Evolutionary conservation across 768 basidiomycete species (phyloP).

Genomic region (Trametes cinnabarina): DNA sequence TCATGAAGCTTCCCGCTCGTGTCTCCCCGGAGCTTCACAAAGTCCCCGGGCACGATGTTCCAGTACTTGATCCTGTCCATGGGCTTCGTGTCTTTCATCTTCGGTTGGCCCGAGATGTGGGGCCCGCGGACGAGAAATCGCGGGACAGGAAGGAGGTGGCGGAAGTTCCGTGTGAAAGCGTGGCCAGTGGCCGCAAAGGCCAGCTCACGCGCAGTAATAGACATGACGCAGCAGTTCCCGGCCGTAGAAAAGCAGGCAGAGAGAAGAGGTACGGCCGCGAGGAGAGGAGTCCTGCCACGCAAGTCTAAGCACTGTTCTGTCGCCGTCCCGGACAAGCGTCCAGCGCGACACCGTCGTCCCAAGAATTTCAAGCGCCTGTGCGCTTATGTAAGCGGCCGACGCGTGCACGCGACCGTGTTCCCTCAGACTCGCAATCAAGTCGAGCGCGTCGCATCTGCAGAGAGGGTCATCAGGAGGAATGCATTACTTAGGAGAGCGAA

Average conservation of each 20-base stretch:
- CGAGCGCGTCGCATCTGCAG: conserved; percentile 1
- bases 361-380: conserved; percentile 12
- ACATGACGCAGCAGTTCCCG: background rate
- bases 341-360: conserved; percentile 14
- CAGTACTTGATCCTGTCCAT: conserved; percentile 78
- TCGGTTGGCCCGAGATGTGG: conserved; percentile 32
- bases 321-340: conserved; percentile 5
- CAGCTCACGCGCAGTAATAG: conserved; percentile 12
- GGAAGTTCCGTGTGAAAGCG: conserved; percentile 60
- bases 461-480: background rate
- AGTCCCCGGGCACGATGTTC: conserved; percentile 87
- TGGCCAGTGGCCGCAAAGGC: conserved; percentile 29
- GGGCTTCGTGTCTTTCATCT: conserved; percentile 55
- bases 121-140: conserved; percentile 40
- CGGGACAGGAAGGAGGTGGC: conserved; percentile 63
- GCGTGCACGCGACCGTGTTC: conserved; percentile 18
- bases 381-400: conserved; percentile 5
- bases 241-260: background rate
- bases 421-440: too few species aligned
- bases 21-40: conserved; percentile 68
- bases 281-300: background rate
- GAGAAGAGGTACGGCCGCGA: background rate
- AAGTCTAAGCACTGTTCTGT: background rate
- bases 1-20: conserved; percentile 58
- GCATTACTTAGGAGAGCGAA: background rate